These are phyloP conservation scores for Hymenotorrendiella dingleyae DNA, from an alignment of 2,329 filamentous ascomycete genomes.

Conservation along the genomic window DNA sequence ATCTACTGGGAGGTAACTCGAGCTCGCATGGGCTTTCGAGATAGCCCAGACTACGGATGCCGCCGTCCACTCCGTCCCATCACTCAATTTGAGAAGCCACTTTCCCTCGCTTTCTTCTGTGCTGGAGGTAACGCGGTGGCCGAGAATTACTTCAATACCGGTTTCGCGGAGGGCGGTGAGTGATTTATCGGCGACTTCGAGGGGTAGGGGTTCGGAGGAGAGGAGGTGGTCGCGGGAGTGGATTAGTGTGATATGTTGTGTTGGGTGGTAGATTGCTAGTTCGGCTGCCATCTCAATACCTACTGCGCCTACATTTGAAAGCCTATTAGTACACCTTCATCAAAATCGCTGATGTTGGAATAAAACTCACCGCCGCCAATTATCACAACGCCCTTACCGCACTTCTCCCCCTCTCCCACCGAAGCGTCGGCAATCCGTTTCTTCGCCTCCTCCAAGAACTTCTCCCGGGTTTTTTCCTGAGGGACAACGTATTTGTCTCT, in stretches of 20 bases:
- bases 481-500: conserved; percentile 69
- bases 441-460: conserved; percentile 57
- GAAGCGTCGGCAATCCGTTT: conserved; percentile 50
- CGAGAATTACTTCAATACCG: conserved; percentile 60
- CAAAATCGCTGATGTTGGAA: not conserved
- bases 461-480: conserved; percentile 53
- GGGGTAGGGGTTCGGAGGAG: conserved; percentile 66
- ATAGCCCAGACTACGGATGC: conserved; percentile 66
- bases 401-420: conserved; percentile 31
- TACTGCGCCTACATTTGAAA: conserved; percentile 52
- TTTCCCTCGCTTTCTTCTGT: conserved; percentile 40
- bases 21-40: conserved; percentile 56
- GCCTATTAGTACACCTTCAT: not conserved
- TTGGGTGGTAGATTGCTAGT: conserved; percentile 61
- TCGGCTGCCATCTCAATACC: conserved; percentile 80
- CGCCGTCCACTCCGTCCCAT: conserved; percentile 53
- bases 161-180: conserved; percentile 52
- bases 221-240: conserved; percentile 67
- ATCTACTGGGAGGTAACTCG: conserved; percentile 53
- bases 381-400: conserved; percentile 56
- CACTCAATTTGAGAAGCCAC: conserved; percentile 47
- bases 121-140: conserved; percentile 48
- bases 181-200: conserved; percentile 60
- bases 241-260: conserved; percentile 62
- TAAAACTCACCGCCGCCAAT: conserved; percentile 58